Evolutionary conservation across 2,329 filamentous ascomycete species (phyloP), one percentile per base, ranked within the genome.

Genomic region (Basipetospora chlamydospora): DNA sequence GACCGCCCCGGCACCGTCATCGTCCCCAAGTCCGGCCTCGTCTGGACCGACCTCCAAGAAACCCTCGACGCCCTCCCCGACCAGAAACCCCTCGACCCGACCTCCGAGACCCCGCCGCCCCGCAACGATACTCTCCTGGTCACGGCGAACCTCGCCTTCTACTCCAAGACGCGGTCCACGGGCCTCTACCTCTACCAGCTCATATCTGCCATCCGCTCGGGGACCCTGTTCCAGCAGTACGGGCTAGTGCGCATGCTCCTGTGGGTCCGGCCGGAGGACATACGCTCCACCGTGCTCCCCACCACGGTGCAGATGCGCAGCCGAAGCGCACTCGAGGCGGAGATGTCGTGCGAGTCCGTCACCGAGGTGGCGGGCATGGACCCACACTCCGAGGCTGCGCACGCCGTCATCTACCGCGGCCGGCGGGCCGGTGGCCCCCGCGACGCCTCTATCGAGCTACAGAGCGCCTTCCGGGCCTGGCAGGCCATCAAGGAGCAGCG

Each of bases 221-320:
- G 73, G 34, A 55, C 62, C 0, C 61, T 79, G 0, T 72, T 92
- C 46, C 80, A 94, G 46, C 63, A 64, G 20, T 87, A 85, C 50
- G 88, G 88, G 3, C 68, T 77, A 13, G 77, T 93, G 3, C 75
- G 86, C 33, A 78, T 88, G 63, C 65, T 96, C 1, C 51, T 87
- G 26, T 87, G 86, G 77, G 49, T 77, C 3, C 66, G 70, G 1
- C 62, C 77, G 29, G 60, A 69, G 0, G 78, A 84, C 39, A 73
- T 73, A 43, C 47, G 55, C 6, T 42, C 53, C 2, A 30, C 26
- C 8, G 45, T 83, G 1, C 40, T 94, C 6, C 80, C 87, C 0
- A 70, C 69, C 36, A 58, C 60, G 2, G 49, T 80, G 3, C 54
- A 61, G 23, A 54, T 60, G 1, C 69, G 78, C n/a, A 65, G 57